Percentiles rank a stretch among this genome's conserved stretches.
phyloP scores from a whole-genome alignment of 495 filamentous ascomycete genomes.

The Chlorociboria aeruginascens region DNA sequence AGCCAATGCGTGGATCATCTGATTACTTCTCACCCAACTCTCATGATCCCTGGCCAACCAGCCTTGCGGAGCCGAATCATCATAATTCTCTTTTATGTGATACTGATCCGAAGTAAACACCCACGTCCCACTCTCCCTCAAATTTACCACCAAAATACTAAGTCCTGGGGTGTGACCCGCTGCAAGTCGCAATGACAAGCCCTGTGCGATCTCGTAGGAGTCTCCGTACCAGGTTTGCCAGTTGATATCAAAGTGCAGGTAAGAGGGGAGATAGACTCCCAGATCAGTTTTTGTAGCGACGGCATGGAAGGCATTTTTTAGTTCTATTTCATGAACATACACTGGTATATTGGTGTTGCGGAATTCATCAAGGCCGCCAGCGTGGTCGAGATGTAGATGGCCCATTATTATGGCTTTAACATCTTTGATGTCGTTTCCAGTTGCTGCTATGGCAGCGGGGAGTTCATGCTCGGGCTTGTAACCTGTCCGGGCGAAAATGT shows the following conservation, averaged over 20 bases:
- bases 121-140: constrained; percentile 27
- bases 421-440: constrained; percentile 31
- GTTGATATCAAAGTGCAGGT: constrained; percentile 24
- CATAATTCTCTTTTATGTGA: constrained; percentile 29
- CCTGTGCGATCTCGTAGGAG: constrained; percentile 24
- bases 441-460: constrained; percentile 11
- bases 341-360: constrained; percentile 32
- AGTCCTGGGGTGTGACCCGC: constrained; percentile 32
- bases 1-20: constrained; percentile 27
- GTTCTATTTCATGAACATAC: constrained; percentile 37
- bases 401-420: constrained; percentile 40
- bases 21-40: constrained; percentile 29
- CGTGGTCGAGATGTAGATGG: constrained; percentile 41
- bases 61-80: constrained; percentile 27
- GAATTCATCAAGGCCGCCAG: constrained; percentile 38
- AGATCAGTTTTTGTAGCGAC: constrained; percentile 28
- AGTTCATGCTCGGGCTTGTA: not conserved
- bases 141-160: constrained; percentile 27
- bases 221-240: constrained; percentile 27
- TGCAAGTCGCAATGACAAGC: constrained; percentile 27
- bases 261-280: constrained; percentile 29
- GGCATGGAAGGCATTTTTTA: constrained; percentile 34
- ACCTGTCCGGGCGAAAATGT: constrained; percentile 1
- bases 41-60: constrained; percentile 31
- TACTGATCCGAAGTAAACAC: constrained; percentile 34